Percentiles rank a stretch among this genome's conserved stretches.
phyloP scores from a whole-genome alignment of 2,329 filamentous ascomycete genomes.

The Podosphaera leucotricha region DNA sequence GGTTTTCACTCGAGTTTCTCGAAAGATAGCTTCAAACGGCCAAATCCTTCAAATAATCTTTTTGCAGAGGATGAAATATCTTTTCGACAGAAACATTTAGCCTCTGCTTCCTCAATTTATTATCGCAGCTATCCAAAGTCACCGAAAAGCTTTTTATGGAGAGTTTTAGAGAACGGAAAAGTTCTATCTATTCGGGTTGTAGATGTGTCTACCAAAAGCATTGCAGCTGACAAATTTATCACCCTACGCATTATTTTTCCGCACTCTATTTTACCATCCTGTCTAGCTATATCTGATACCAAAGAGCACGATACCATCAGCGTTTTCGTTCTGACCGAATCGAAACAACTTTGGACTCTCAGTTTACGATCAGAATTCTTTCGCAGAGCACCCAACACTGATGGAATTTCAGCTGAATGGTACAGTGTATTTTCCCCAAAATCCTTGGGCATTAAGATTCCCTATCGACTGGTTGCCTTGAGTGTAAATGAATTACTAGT shows the following conservation, averaged over 20 bases:
- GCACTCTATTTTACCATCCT: slow-evolving; percentile 46
- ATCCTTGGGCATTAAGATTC: slow-evolving; percentile 53
- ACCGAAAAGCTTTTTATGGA: slow-evolving; percentile 77
- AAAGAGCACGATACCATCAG: slow-evolving; percentile 54
- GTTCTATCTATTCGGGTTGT: slow-evolving; percentile 63
- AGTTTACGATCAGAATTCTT: slow-evolving; percentile 69
- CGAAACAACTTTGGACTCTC: slow-evolving; percentile 64
- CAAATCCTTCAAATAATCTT: slow-evolving; percentile 13
- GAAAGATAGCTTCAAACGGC: slow-evolving; percentile 19
- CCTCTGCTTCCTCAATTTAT: slow-evolving; percentile 60
- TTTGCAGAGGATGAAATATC: slow-evolving; percentile 43
- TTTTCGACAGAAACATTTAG: slow-evolving; percentile 51
- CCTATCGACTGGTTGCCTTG: slow-evolving; percentile 59
- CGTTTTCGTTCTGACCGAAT: slow-evolving; percentile 56
- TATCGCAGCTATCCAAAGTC: slow-evolving; percentile 53
- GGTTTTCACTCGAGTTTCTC: slow-evolving; percentile 16
- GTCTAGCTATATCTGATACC: slow-evolving; percentile 63
- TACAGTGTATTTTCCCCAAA: slow-evolving; percentile 52
- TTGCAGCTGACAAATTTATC: slow-evolving; percentile 40
- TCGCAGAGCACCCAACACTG: slow-evolving; percentile 40
- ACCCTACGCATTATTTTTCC: slow-evolving; percentile 60
- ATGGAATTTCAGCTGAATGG: slow-evolving; percentile 50
- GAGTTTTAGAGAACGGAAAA: slow-evolving; percentile 57
- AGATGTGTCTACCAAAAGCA: slow-evolving; percentile 50
- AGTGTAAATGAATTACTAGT: slow-evolving; percentile 53